Base-by-base conservation (phyloP, 345 rosid genomes). In the Lepidium didymum region DNA sequence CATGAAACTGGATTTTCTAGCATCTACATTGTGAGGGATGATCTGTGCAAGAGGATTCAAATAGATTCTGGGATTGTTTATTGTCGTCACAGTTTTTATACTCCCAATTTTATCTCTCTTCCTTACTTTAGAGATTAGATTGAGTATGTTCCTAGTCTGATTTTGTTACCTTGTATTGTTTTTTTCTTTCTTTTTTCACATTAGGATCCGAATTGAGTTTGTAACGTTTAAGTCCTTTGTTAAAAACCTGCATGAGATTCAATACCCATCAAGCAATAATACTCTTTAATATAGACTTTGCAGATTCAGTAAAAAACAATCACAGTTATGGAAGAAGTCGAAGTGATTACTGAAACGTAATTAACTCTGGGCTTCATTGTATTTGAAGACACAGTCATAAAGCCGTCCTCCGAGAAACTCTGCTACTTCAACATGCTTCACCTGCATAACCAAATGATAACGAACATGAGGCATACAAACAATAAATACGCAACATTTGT, bases 401-500 rank as follows among this genome's bases (percentile, higher is more conserved):
- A 95, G 96, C 75, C 93, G 75, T 15, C 99, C 99, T 62, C 96
- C 97, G 0, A 95, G 93, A 78, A 95, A 91, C 82, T 95, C 84
- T 14, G 97, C 96, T 70, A 95, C 97, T 78, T 95, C 99, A 8
- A 78, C 69, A 79, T 95, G 99, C 75, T 95, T 95, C n/a, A 95
- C 99, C 99, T 95, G 82, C 67, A 41, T 55, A 29, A 57, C 46
- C 42, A 25, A 19, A 51, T 59, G 35, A 2, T 3, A n/a, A n/a
- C n/a, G 33, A 6, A 29, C 60, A 13, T 29, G n/a, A n/a, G n/a
- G n/a, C n/a, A n/a, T n/a, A n/a, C n/a, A n/a, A n/a, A n/a, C n/a
- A n/a, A n/a, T n/a, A n/a, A n/a, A n/a, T n/a, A n/a, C n/a, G 16
- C 2, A 40, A 40, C 23, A 36, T 21, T 6, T n/a, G n/a, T n/a